A percentile compares a stretch with the other conserved stretches of the same genome.
These are phyloP conservation scores for Vaccinium myrtillus DNA, from an alignment of 148 eudicot species.

Conservation along the genomic window DNA sequence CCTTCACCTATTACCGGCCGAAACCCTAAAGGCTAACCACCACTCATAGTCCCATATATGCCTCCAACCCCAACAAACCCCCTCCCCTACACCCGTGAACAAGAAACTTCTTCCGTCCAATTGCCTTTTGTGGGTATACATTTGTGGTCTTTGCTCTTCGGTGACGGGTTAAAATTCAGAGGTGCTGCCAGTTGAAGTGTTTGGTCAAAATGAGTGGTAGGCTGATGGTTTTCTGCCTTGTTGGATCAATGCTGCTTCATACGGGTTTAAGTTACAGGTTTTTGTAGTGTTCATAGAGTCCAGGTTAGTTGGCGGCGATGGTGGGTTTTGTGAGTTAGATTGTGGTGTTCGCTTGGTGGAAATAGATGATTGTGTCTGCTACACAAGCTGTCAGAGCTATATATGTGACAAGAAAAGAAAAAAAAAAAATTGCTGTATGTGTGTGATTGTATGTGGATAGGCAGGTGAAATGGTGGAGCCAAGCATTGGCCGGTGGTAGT, in stretches of 20 bases:
- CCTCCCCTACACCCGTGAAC: not conserved
- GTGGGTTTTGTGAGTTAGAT: too few relatives aligned
- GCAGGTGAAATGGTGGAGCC: too few relatives aligned
- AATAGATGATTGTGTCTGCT: too few relatives aligned
- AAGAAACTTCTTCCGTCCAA: not conserved
- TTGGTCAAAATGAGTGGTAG: not conserved
- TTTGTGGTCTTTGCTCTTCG: not conserved
- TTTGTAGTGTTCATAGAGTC: not conserved
- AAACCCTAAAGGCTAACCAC: not conserved
- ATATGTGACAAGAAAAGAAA: too few relatives aligned
- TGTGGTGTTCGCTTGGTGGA: too few relatives aligned
- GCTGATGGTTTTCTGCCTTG: not conserved
- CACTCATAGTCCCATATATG: not conserved
- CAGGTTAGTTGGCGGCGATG: not conserved
- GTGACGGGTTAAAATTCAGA: not conserved
- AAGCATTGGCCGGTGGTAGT: too few relatives aligned
- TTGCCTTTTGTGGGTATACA: not conserved
- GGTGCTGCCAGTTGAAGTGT: not conserved
- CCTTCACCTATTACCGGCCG: not conserved
- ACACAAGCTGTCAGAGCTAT: too few relatives aligned
- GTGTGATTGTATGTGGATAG: too few relatives aligned
- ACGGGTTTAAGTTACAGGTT: not conserved
- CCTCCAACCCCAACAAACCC: not conserved
- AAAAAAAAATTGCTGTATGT: too few relatives aligned
- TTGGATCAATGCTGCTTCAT: not conserved